Conservation (phyloP, 2,329 filamentous ascomycete genomes). For the Xylaria sp. region DNA sequence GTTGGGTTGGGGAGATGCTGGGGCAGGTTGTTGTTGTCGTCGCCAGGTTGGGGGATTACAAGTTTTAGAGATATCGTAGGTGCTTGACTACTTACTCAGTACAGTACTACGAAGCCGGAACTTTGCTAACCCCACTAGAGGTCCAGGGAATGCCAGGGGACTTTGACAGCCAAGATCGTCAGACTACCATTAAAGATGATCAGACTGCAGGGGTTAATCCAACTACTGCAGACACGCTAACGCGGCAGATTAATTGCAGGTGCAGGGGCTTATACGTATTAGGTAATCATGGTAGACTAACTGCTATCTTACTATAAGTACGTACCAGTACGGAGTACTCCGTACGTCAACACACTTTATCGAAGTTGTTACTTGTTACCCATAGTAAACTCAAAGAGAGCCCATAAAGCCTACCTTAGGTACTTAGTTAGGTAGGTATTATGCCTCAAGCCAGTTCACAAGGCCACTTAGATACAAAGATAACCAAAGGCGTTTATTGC, state of each 20-base stretch:
- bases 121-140: conserved; percentile 1
- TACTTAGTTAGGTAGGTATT: too few species aligned
- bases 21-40: conserved; percentile 2
- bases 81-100: too few species aligned
- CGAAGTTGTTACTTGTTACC: background rate
- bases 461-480: background rate
- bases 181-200: conserved; percentile 4
- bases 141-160: background rate
- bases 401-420: background rate
- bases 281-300: background rate
- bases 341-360: conserved; percentile 1
- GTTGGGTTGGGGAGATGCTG: background rate
- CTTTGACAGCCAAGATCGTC: conserved; percentile 4
- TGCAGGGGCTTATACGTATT: conserved; percentile 1
- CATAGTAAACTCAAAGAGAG: too few species aligned
- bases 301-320: too few species aligned
- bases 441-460: background rate
- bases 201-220: conserved; percentile 19
- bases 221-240: conserved; percentile 22
- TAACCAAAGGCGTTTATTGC: background rate
- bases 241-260: conserved; percentile 25
- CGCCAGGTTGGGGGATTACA: conserved; percentile 2
- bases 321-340: background rate
- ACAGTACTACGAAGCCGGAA: background rate
- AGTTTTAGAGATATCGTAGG: too few species aligned